Evolutionary conservation across 202 grass and related monocot genomes (phyloP), one percentile per base, ranked within the genome.

Genomic region (Zizania palustris): DNA sequence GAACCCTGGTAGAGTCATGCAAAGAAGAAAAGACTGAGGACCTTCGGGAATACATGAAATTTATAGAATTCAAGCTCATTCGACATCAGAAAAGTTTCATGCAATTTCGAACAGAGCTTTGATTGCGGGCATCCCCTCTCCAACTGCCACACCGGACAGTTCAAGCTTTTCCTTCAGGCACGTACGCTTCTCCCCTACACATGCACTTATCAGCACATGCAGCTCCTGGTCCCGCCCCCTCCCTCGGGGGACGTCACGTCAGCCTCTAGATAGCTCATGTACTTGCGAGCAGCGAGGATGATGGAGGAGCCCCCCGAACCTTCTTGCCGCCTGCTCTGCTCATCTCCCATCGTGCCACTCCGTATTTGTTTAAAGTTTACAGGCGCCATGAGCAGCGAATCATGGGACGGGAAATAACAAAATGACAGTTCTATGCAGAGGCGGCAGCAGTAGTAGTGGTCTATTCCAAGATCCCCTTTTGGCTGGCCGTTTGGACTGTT

Each of bases 231-330:
- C 59, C 58, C 58, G 28, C 33, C 0, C 0, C 2, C 0, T 1
- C 2, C 34, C 3, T 1, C 1, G 15, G 0, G 33, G n/a, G 38
- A 39, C 54, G 73, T 75, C 64, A 46, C 54, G 73, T 75, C 71
- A 44, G 19, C 71, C 8, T 75, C 76, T 15, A 60, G 11, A 16
- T 18, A 7, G 44, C 63, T 71, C 63, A 70, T 75, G 71, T 71
- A 71, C 81, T 84, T 84, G 73, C 73, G n/a, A 44, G 85, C 63
- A 57, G 71, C 28, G 46, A 61, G 50, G 35, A 5, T 11, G 5
- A 12, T 19, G 39, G 12, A 10, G 77, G 84, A 71, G 71, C 71
- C 78, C 49, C 11, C 78, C 45, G 85, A 88, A 88, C 75, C 85
- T 88, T 80, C 80, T 79, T 83, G 74, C 82, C 21, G 66, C 75